These are phyloP conservation scores for Mimosa bimucronata DNA, from an alignment of 306 rosid species.

Conservation along the genomic window DNA sequence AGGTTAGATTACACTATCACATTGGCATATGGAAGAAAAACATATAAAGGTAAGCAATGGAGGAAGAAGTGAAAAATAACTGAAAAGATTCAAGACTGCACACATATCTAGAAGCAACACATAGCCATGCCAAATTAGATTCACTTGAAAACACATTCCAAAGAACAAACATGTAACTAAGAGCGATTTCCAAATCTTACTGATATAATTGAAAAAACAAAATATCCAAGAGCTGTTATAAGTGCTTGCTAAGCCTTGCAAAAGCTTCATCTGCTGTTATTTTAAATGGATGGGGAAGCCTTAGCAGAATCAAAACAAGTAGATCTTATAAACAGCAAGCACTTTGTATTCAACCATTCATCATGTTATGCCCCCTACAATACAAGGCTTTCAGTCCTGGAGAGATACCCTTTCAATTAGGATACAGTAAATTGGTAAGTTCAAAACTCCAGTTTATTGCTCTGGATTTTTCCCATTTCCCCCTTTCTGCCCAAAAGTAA, in stretches of 20 bases:
- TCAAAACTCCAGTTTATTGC: not conserved
- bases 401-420: not conserved
- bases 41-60: not conserved
- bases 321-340: not conserved
- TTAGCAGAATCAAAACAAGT: not conserved
- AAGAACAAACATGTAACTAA: not conserved
- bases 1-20: not conserved
- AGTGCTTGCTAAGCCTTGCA: not conserved
- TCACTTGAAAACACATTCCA: not conserved
- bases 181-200: not conserved
- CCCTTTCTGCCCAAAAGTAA: not conserved
- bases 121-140: slow-evolving; percentile 7
- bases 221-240: not conserved
- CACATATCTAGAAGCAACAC: not conserved
- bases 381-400: not conserved
- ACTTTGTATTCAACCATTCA: not conserved
- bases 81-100: not conserved
- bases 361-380: not conserved
- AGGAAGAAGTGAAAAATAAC: not conserved
- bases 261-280: not conserved
- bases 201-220: not conserved
- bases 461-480: not conserved
- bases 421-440: not conserved
- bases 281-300: slow-evolving; percentile 13
- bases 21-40: not conserved